Evolutionary conservation across 345 rosid species (phyloP), one percentile per base, ranked within the genome.

Genomic region (Ceriops tagal): DNA sequence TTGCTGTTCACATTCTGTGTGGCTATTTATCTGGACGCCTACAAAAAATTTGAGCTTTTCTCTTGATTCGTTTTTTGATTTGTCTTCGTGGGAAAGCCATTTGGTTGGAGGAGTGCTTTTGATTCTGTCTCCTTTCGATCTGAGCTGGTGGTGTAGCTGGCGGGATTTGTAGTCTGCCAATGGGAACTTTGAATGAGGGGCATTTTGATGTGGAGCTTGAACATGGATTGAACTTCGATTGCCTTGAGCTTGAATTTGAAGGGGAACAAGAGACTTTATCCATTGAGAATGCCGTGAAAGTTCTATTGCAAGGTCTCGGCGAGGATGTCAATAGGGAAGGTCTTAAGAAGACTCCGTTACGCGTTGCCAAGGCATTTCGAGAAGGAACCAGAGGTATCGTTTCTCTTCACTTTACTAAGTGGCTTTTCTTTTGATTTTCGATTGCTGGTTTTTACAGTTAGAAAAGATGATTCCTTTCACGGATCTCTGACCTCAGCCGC

Each of bases 241-340:
- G 74, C 74, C 64, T 62, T 71, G 84, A 79, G 64, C 76, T 79
- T 69, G 83, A 79, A 30, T 79, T 85, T 22, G 86, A 86, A 76
- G 75, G 64, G n/a, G 85, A 83, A 55, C 81, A 92, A 1, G 89
- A 92, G 74, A 84, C 85, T 66, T 43, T 80, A 58, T 87, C 91
- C 11, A 92, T 96, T 70, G 77, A 84, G 76, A 87, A 85, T 67
- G 97, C 98, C 64, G 98, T 96, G 2, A 86, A 82, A 73, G 83
- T 85, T 77, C 88, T 96, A 70, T 71, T 96, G 71, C 87, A 86
- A 75, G 97, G 98, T 59, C 74, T 96, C 63, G 83, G 86, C 49
- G 98, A 96, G 62, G 92, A 96, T 84, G 27, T 90, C 72, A 73
- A 85, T 62, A 84, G 99, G 57, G 98, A 92, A 79, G 99, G 99